phyloP scores from a whole-genome alignment of 2,329 filamentous ascomycete genomes.

The Dendryphion nanum region DNA sequence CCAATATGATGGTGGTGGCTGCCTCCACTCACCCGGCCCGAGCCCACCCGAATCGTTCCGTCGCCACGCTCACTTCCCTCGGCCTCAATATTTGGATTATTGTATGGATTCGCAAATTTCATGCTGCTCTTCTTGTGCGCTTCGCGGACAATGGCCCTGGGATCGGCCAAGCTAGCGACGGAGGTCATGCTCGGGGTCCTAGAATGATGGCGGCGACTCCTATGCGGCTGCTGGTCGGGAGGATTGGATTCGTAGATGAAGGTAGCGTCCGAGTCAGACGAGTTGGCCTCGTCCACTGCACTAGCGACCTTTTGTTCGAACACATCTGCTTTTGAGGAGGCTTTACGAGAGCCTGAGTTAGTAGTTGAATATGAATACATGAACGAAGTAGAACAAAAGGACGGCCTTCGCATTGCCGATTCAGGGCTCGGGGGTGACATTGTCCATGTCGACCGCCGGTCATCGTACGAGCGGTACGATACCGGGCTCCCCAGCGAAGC shows the following conservation, averaged over 20 bases:
- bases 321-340: slow-evolving; percentile 93
- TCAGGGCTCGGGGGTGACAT: slow-evolving; percentile 28
- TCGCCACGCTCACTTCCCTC: slow-evolving; percentile 40
- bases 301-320: slow-evolving; percentile 97
- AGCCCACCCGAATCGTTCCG: slow-evolving; percentile 40
- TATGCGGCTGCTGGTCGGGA: slow-evolving; percentile 58
- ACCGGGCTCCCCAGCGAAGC: slow-evolving; percentile 30
- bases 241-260: slow-evolving; percentile 99
- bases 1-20: slow-evolving; percentile 79
- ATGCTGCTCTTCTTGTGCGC: slow-evolving; percentile 80
- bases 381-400: slow-evolving; percentile 15
- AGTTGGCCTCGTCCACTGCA: slow-evolving; percentile 92
- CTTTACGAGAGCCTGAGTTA: slow-evolving; percentile 49
- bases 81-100: slow-evolving; percentile 55
- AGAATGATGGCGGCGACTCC: slow-evolving; percentile 77
- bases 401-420: slow-evolving; percentile 17
- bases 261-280: slow-evolving; percentile 95
- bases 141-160: slow-evolving; percentile 56
- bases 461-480: slow-evolving; percentile 31
- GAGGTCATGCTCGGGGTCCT: slow-evolving; percentile 93
- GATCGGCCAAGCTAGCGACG: slow-evolving; percentile 65
- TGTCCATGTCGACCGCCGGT: slow-evolving; percentile 17
- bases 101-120: slow-evolving; percentile 84
- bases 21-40: slow-evolving; percentile 54
- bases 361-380: slow-evolving; percentile 37